These are phyloP conservation scores for Pseudocercospora macadamiae DNA, from an alignment of 2,329 filamentous ascomycete species.

Conservation along the genomic window DNA sequence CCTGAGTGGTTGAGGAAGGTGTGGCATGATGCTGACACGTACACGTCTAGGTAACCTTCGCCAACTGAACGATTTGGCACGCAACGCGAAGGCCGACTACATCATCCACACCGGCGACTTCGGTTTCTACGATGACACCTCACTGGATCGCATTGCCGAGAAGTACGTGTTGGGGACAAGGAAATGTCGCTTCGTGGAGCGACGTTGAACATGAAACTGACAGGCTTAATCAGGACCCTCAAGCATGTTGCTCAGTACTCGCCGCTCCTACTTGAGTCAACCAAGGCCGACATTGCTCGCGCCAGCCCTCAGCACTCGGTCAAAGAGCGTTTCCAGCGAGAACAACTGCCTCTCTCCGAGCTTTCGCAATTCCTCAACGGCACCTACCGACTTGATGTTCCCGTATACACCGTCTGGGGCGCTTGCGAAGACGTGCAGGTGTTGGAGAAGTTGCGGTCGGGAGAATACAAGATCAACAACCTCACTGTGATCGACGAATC, in stretches of 20 bases:
- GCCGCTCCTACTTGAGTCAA: constrained; percentile 79
- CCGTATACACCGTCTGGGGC: constrained; percentile 98
- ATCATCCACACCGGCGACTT: constrained; percentile 99
- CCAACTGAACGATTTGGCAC: constrained; percentile 94
- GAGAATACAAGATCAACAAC: constrained; percentile 97
- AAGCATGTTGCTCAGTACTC: constrained; percentile 99
- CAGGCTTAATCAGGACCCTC: constrained; percentile 67
- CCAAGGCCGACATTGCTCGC: constrained; percentile 68
- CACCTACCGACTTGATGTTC: constrained; percentile 87
- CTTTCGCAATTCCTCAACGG: constrained; percentile 86
- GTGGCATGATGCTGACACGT: constrained; percentile 21
- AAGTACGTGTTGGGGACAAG: constrained; percentile 65
- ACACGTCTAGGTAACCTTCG: constrained; percentile 77
- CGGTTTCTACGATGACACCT: constrained; percentile 96
- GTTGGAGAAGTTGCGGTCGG: constrained; percentile 93
- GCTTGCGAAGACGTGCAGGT: constrained; percentile 98
- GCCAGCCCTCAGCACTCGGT: constrained; percentile 69
- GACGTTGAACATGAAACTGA: constrained; percentile 12
- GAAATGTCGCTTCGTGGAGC: background rate
- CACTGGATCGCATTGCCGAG: constrained; percentile 94
- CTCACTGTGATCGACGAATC: constrained; percentile 98
- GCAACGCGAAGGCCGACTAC: constrained; percentile 91
- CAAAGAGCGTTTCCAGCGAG: constrained; percentile 80
- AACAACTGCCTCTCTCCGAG: constrained; percentile 88
- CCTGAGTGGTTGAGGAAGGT: background rate